These are phyloP conservation scores for Colletotrichum sublineola DNA, from an alignment of 2,329 filamentous ascomycete species.

Conservation along the genomic window DNA sequence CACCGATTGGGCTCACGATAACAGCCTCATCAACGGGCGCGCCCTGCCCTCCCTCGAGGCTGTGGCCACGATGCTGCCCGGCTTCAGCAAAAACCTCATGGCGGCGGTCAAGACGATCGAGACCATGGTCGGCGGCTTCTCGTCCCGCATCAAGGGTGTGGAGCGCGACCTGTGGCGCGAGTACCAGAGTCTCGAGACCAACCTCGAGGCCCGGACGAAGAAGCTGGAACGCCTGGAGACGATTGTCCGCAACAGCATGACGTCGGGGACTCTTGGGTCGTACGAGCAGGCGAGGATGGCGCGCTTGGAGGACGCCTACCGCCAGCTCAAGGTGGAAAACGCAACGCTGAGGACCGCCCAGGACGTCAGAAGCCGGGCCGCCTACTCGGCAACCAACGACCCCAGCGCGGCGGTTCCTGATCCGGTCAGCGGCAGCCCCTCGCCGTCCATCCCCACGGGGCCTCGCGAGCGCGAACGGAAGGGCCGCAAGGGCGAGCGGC, in stretches of 20 bases:
- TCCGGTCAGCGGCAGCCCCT: conserved; percentile 61
- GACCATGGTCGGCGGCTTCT: conserved; percentile 81
- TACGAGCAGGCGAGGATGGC: conserved; percentile 62
- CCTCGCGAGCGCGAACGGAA: conserved; percentile 58
- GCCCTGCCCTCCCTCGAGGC: conserved; percentile 86
- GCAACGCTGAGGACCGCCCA: conserved; percentile 76
- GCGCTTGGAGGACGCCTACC: conserved; percentile 72
- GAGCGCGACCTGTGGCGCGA: conserved; percentile 93
- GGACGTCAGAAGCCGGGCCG: conserved; percentile 67
- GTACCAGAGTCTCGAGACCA: conserved; percentile 87
- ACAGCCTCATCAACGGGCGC: conserved; percentile 89
- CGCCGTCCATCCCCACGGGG: conserved; percentile 67
- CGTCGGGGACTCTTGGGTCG: conserved; percentile 60
- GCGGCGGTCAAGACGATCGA: conserved; percentile 91
- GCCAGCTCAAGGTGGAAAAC: conserved; percentile 74
- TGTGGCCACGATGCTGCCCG: conserved; percentile 85
- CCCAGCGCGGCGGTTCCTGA: conserved; percentile 52
- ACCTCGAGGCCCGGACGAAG: conserved; percentile 83
- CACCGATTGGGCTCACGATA: conserved; percentile 90
- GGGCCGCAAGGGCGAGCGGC: conserved; percentile 40
- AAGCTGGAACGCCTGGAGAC: conserved; percentile 90
- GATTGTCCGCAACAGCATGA: conserved; percentile 76
- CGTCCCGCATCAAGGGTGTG: conserved; percentile 83
- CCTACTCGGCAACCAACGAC: conserved; percentile 57
- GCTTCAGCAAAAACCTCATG: conserved; percentile 91